Percentiles rank a stretch among this genome's conserved stretches.
Evolutionary conservation across 2,329 filamentous ascomycete genomes (phyloP).

Genomic region (Paraphoma sp.): DNA sequence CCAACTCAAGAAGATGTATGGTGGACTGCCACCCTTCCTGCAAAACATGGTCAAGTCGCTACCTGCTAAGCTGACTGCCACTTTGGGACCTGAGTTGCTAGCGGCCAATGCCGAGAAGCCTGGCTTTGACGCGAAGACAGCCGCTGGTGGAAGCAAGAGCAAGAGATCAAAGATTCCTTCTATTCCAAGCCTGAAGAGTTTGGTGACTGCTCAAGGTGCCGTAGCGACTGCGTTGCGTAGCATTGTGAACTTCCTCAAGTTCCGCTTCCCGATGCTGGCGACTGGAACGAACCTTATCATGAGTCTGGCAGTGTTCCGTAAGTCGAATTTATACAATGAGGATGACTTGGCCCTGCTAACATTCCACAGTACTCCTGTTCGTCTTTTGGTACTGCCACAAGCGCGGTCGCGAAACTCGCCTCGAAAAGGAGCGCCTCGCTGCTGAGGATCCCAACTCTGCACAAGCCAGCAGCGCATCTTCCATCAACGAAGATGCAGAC

Average conservation of each 20-base stretch:
- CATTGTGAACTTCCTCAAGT: conserved; percentile 88
- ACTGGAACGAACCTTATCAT: conserved; percentile 86
- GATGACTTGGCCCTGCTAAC: conserved; percentile 21
- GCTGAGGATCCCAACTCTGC: conserved; percentile 37
- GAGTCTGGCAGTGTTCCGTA: conserved; percentile 86
- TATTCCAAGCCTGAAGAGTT: conserved; percentile 75
- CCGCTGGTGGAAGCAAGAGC: conserved; percentile 25
- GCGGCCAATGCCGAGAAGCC: conserved; percentile 77
- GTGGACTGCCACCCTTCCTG: conserved; percentile 75
- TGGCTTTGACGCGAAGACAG: conserved; percentile 50
- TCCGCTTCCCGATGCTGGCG: conserved; percentile 87
- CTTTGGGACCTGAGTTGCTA: conserved; percentile 80
- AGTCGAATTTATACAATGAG: conserved; percentile 45
- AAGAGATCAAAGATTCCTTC: conserved; percentile 62
- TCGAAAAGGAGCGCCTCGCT: conserved; percentile 65
- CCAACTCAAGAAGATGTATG: conserved; percentile 69
- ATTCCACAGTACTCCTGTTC: conserved; percentile 74
- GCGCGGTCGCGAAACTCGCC: conserved; percentile 82
- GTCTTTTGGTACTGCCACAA: conserved; percentile 99
- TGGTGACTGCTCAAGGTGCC: conserved; percentile 87
- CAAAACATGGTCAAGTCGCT: conserved; percentile 86
- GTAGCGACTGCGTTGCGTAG: conserved; percentile 83
- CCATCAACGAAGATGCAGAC: conserved; percentile 36
- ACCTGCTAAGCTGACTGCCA: conserved; percentile 79
- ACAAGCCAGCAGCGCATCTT: conserved; percentile 37